These are phyloP conservation scores for Alternaria solani DNA, from an alignment of 2,329 filamentous ascomycete species.

Conservation along the genomic window DNA sequence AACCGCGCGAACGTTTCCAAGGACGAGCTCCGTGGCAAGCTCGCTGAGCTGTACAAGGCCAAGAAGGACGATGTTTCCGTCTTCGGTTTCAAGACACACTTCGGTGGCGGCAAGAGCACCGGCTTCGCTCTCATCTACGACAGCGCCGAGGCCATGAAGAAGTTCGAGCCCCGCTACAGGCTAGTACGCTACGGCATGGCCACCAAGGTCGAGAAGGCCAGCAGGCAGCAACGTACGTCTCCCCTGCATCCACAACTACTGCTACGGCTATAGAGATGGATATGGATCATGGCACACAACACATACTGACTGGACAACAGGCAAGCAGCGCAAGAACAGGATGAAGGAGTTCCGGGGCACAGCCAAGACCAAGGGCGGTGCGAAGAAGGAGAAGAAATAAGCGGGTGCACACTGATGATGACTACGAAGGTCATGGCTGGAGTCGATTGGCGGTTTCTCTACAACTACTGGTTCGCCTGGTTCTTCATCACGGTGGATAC, in stretches of 20 bases:
- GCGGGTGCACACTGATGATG: conserved; percentile 41
- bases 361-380: conserved; percentile 96
- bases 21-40: conserved; percentile 96
- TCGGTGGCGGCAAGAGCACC: conserved; percentile 99
- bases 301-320: conserved; percentile 62
- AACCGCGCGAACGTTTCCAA: conserved; percentile 98
- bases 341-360: conserved; percentile 98
- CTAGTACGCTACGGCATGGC: conserved; percentile 92
- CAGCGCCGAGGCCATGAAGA: conserved; percentile 97
- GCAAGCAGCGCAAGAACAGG: conserved; percentile 99
- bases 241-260: conserved; percentile 12
- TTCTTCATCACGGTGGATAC: conserved; percentile 44
- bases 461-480: conserved; percentile 42
- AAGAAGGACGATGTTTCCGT: conserved; percentile 97
- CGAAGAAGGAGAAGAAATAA: conserved; percentile 84
- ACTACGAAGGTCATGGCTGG: conserved; percentile 42
- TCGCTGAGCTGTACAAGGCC: conserved; percentile 96
- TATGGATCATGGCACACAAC: conserved; percentile 20
- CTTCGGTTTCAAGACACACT: conserved; percentile 98
- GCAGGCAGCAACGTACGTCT: conserved; percentile 97
- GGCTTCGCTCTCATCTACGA: conserved; percentile 99
- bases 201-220: conserved; percentile 94
- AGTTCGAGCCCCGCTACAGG: conserved; percentile 99
- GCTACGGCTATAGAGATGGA: conserved; percentile 13
- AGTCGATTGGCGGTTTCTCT: conserved; percentile 45